Percentiles rank a stretch among this genome's conserved stretches.
phyloP scores from a whole-genome alignment of 2,329 filamentous ascomycete genomes.

The Bipolaris sorokiniana region DNA sequence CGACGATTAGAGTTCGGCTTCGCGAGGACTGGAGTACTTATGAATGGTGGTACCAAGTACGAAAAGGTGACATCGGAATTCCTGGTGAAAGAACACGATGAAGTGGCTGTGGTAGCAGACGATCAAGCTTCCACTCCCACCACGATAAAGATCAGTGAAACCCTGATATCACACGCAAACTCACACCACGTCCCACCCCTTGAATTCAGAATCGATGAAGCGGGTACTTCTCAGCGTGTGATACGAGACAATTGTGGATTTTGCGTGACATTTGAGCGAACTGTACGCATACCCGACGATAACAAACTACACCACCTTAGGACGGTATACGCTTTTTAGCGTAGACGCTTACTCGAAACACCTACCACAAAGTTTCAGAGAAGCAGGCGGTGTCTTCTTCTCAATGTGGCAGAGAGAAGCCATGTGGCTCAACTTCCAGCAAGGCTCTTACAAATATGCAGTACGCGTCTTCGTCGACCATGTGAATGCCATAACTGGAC shows the following conservation, averaged over 20 bases:
- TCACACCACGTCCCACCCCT: not conserved
- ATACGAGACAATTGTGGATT: not conserved
- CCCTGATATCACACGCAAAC: not conserved
- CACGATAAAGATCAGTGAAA: constrained; percentile 1
- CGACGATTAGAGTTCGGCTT: not conserved
- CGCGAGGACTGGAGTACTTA: not conserved
- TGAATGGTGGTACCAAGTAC: not conserved
- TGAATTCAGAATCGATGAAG: not conserved
- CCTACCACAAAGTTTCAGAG: not conserved
- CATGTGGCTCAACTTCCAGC: not conserved
- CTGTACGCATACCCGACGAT: not conserved
- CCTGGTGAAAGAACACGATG: not conserved
- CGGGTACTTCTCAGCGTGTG: not conserved
- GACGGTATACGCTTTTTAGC: not conserved
- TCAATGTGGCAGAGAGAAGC: constrained; percentile 7
- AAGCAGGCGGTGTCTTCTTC: not conserved
- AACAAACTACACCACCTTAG: not conserved
- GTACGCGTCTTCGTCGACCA: not conserved
- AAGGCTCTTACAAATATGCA: not conserved
- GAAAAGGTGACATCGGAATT: not conserved
- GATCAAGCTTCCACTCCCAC: not conserved
- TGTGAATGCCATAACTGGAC: not conserved
- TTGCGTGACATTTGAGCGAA: not conserved
- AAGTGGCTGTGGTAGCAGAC: not conserved
- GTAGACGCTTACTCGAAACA: not conserved